Evolutionary conservation across 2,329 filamentous ascomycete genomes (phyloP).

Genomic region (Beauveria bassiana): DNA sequence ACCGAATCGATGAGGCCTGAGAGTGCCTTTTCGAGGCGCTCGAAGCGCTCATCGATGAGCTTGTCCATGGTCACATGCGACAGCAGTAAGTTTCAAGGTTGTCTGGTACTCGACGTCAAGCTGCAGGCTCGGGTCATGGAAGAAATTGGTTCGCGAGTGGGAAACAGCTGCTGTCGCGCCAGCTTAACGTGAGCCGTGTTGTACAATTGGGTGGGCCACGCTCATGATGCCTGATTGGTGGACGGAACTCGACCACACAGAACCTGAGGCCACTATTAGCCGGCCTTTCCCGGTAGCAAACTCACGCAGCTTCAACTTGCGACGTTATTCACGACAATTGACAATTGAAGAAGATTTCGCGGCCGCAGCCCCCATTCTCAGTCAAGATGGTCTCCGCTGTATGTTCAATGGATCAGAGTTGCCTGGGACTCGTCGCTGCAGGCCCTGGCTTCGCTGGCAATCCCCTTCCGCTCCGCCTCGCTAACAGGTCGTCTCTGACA

Average conservation of each 20-base stretch:
- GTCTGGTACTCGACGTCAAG: background rate
- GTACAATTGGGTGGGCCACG: background rate
- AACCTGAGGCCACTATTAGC: constrained; percentile 11
- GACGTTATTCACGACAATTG: constrained; percentile 13
- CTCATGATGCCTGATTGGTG: background rate
- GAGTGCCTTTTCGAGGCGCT: constrained; percentile 59
- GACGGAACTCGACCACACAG: background rate
- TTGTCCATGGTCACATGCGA: constrained; percentile 45
- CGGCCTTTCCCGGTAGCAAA: constrained; percentile 13
- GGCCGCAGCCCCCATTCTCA: constrained; percentile 22
- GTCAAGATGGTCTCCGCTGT: constrained; percentile 36
- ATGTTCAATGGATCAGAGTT: constrained; percentile 15
- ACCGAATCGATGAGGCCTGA: constrained; percentile 69
- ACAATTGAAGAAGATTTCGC: constrained; percentile 29
- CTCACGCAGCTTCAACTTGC: constrained; percentile 6
- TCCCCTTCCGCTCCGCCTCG: background rate
- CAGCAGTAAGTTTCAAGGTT: background rate
- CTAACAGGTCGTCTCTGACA: constrained; percentile 21
- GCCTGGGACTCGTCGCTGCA: background rate
- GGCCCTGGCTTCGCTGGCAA: background rate
- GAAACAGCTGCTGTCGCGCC: background rate
- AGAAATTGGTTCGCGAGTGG: background rate
- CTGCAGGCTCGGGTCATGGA: background rate
- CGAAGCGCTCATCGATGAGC: constrained; percentile 53
- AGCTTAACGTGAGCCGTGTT: background rate